Base-by-base conservation (phyloP, 495 filamentous ascomycete genomes). In the Apodospora peruviana region DNA sequence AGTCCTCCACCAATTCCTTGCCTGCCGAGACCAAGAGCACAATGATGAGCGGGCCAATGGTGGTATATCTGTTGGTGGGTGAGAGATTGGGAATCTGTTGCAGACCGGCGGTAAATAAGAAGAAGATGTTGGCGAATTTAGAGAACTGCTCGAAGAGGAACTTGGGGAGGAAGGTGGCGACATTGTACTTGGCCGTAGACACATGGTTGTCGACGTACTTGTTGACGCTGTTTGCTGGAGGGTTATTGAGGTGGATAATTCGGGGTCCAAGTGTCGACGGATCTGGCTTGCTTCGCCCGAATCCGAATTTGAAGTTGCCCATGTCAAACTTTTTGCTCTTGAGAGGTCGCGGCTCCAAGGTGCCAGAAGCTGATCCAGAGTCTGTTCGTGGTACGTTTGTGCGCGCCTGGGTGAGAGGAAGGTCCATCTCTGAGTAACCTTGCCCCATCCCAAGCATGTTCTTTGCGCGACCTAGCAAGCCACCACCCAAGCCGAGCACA, bases 61-160 rank as follows among this genome's bases (percentile, higher is more conserved):
- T 99, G 9, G 94, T 99, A 64, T 88, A 99, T 59, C 71, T 75
- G 72, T 96, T 97, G 4, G 93, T 99, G 7, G 93, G 93, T 18
- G 90, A 94, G 43, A 99, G 83, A 55, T 86, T 84, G 14, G 93
- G 94, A 57, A 99, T 95, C 64, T 99, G 94, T 71, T 99, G 94
- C 25, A 99, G 68, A 4, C 82, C 84, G 2, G 94, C 91, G 25
- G 94, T 99, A 68, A 99, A 96, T 60, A 99, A 82, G 84, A 99
- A 99, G 76, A 99, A 99, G 55, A 99, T 65, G 65, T 99, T 99
- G 70, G 93, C 94, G 70, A 95, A 96, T 71, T 96, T 99, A 42
- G 90, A 95, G 73, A 99, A 99, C 68, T 99, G 94, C 61, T 99
- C 94, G 69, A 90, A 94, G 18, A 99, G 74, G 72, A 99, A 99